Conservation (phyloP, 1,284 basidiomycete genomes). For the Filobasidium uniguttulatum region DNA sequence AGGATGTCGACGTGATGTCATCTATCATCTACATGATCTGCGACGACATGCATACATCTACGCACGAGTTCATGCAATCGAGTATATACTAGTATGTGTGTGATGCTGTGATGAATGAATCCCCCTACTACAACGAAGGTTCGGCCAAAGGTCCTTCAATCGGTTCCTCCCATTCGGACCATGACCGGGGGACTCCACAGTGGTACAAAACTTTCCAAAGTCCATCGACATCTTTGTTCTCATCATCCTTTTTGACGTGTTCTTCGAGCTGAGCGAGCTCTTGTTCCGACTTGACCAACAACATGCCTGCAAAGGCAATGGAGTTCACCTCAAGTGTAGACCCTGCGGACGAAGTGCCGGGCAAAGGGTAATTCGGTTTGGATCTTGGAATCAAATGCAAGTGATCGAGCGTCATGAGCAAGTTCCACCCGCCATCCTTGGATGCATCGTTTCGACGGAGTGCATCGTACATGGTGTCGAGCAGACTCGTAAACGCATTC, state of each 20-base stretch:
- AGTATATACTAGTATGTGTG: too few relatives aligned
- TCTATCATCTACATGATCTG: too few relatives aligned
- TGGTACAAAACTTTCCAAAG: slow-evolving; percentile 24
- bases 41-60: too few relatives aligned
- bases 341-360: neutral
- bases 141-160: slow-evolving; percentile 18
- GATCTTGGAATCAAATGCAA: slow-evolving; percentile 66
- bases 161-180: slow-evolving; percentile 28
- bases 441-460: slow-evolving; percentile 25
- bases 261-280: slow-evolving; percentile 40
- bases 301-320: slow-evolving; percentile 71
- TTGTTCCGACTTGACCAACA: slow-evolving; percentile 62
- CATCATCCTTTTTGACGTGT: slow-evolving; percentile 31
- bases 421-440: slow-evolving; percentile 49
- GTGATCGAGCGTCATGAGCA: slow-evolving; percentile 66
- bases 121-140: too few relatives aligned
- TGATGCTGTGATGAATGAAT: too few relatives aligned
- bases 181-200: slow-evolving; percentile 29
- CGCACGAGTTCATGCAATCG: too few relatives aligned
- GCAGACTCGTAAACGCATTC: slow-evolving; percentile 52
- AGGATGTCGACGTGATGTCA: too few relatives aligned
- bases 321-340: slow-evolving; percentile 55
- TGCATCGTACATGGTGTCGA: slow-evolving; percentile 66
- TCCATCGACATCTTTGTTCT: slow-evolving; percentile 13
- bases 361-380: slow-evolving; percentile 24